Evolutionary conservation across 495 filamentous ascomycete species (phyloP), one percentile per base, ranked within the genome.

Genomic region (Aspergillus conjunctus): DNA sequence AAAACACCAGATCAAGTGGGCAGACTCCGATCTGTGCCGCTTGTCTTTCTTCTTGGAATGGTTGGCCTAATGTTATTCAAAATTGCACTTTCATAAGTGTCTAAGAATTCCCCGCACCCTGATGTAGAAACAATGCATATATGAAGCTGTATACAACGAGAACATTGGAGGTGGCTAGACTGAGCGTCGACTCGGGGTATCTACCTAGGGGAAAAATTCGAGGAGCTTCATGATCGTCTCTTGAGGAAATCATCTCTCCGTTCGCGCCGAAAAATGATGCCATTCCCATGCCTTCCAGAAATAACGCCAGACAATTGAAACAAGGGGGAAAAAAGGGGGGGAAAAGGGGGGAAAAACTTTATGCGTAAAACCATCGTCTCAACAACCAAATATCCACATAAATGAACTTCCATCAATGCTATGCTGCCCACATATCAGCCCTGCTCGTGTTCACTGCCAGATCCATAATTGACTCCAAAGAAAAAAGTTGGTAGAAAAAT

Each of bases 131-230:
- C 14, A 52, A 43, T 45, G 14, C 18, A 54, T 14, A 54, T 14
- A 26, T 56, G 51, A 66, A 56, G 51, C 51, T 54, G 14, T 66
- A 66, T 64, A 74, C 62, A 65, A 72, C 61, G 66, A 70, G 64
- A 71, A 70, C 66, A 68, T 73, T 65, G 72, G 73, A 74, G 71
- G 71, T 72, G 72, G 70, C 69, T 76, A 76, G 71, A 78, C 67
- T 75, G 70, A 81, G 77, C 78, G 71, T 79, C 78, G 74, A 81
- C 77, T 81, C 77, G 77, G 78, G 76, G 77, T 79, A 77, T 79
- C 77, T 75, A 76, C 71, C 73, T 78, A 70, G 49, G 51, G 64
- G 26, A 26, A n/a, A 73, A 77, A 75, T 72, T 77, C 74, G 77
- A 81, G 77, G 77, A 79, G 77, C 78, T 79, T 73, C 71, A 68